phyloP scores from a whole-genome alignment of 2,329 filamentous ascomycete genomes.

The Neoscytalidium dimidiatum region DNA sequence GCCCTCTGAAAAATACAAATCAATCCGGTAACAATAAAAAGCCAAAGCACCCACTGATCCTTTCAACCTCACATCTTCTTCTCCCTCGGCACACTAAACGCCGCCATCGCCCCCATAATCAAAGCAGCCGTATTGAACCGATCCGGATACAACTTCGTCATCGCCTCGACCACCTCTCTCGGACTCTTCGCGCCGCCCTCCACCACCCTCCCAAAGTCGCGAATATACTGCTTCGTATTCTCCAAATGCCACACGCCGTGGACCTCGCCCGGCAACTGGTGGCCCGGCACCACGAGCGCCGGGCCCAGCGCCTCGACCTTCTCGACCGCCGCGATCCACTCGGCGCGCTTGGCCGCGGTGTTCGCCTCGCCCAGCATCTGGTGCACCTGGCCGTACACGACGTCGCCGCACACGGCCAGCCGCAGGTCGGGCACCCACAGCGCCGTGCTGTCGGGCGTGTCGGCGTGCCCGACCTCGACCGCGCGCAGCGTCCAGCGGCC shows the following conservation, averaged over 20 bases:
- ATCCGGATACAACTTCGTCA: constrained; percentile 23
- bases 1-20: too few species aligned
- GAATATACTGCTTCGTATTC: constrained; percentile 31
- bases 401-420: constrained; percentile 42
- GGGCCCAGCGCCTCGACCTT: constrained; percentile 36
- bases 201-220: constrained; percentile 18
- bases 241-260: constrained; percentile 33
- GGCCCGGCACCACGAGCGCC: constrained; percentile 34
- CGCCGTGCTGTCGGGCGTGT: constrained; percentile 33
- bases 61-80: neutral
- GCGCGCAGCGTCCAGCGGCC: constrained; percentile 23
- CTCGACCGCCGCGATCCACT: constrained; percentile 38
- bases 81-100: neutral
- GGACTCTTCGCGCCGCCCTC: constrained; percentile 15
- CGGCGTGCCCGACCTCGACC: constrained; percentile 26
- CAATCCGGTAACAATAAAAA: too few species aligned
- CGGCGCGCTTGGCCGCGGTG: constrained; percentile 31
- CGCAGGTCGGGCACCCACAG: constrained; percentile 38
- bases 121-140: constrained; percentile 22
- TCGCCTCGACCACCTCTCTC: constrained; percentile 19
- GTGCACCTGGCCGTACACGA: constrained; percentile 41
- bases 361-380: constrained; percentile 39
- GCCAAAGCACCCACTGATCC: too few species aligned
- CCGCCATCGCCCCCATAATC: constrained; percentile 11
- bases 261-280: constrained; percentile 29